phyloP scores from a whole-genome alignment of 2,329 filamentous ascomycete genomes.

The Aspergillus proliferans region DNA sequence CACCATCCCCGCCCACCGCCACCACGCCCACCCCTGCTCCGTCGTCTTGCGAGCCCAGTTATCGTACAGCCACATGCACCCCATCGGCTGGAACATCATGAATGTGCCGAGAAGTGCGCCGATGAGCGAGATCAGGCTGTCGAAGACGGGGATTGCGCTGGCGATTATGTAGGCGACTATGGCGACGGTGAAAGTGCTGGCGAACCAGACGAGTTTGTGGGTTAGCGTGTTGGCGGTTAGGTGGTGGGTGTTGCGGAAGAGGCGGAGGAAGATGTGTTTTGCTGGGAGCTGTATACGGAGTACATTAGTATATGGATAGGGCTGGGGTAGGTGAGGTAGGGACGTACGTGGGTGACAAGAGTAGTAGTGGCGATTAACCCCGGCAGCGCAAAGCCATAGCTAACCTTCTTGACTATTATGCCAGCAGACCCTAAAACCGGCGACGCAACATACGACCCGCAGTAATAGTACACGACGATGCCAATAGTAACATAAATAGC shows the following conservation, averaged over 20 bases:
- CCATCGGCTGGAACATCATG: slow-evolving; percentile 14
- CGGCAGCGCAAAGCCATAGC: slow-evolving; percentile 31
- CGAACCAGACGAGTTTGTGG: slow-evolving; percentile 15
- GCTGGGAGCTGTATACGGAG: slow-evolving; percentile 5
- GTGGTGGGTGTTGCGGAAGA: slow-evolving; percentile 11
- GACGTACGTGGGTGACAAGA: slow-evolving; percentile 12
- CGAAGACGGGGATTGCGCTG: slow-evolving; percentile 16
- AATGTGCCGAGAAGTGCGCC: slow-evolving; percentile 15
- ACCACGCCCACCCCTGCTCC: background rate
- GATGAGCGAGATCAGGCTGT: slow-evolving; percentile 12
- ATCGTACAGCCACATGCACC: slow-evolving; percentile 29
- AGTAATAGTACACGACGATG: slow-evolving; percentile 41
- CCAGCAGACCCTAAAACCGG: slow-evolving; percentile 43
- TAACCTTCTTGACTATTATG: slow-evolving; percentile 33
- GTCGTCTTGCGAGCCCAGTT: slow-evolving; percentile 12
- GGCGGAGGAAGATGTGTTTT: slow-evolving; percentile 13
- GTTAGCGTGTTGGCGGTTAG: slow-evolving; percentile 10
- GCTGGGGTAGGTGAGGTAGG: background rate
- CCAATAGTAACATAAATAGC: slow-evolving; percentile 31
- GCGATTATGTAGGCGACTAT: slow-evolving; percentile 15
- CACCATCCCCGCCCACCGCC: slow-evolving; percentile 12
- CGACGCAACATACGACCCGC: slow-evolving; percentile 39
- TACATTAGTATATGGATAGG: background rate
- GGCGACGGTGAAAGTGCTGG: slow-evolving; percentile 13
- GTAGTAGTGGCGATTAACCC: slow-evolving; percentile 19